These are phyloP conservation scores for Trichoderma orchidacearum DNA, from an alignment of 495 filamentous ascomycete species.

Conservation along the genomic window DNA sequence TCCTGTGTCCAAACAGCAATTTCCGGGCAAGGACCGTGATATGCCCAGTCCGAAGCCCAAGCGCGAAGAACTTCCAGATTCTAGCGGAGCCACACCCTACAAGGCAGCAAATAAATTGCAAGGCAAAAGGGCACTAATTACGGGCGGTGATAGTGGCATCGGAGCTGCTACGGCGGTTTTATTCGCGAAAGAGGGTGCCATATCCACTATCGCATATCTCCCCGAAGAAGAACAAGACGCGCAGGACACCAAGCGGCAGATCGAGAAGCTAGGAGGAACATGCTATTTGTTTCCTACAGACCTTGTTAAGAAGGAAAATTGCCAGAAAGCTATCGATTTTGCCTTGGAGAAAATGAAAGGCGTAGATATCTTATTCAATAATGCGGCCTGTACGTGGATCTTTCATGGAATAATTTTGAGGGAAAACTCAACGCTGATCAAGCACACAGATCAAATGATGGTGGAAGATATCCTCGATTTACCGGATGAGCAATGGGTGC, in stretches of 20 bases:
- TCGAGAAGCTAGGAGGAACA: conserved; percentile 50
- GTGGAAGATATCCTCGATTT: conserved; percentile 57
- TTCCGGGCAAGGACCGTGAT: conserved; percentile 54
- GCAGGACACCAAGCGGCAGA: conserved; percentile 52
- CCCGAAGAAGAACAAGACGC: conserved; percentile 69
- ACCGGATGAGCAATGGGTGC: conserved; percentile 65
- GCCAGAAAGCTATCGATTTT: conserved; percentile 53
- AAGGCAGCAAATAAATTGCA: conserved; percentile 64
- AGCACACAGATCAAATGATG: conserved; percentile 44
- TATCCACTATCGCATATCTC: conserved; percentile 59
- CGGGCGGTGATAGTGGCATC: conserved; percentile 73
- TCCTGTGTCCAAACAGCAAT: conserved; percentile 52
- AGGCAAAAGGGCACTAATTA: conserved; percentile 67
- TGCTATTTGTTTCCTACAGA: conserved; percentile 49
- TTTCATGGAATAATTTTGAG: too few relatives aligned
- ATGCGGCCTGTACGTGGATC: conserved; percentile 39
- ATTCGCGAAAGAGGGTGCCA: conserved; percentile 74
- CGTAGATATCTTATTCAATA: conserved; percentile 72
- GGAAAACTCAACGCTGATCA: not conserved
- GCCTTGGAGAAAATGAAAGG: conserved; percentile 49
- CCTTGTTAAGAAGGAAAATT: conserved; percentile 48
- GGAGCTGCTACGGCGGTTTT: conserved; percentile 67
- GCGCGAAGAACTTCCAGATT: conserved; percentile 54
- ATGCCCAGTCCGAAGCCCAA: conserved; percentile 49
- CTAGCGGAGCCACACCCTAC: conserved; percentile 59